Evolutionary conservation across 805 yeast species (phyloP).

Genomic region (Hermanozyma aechmeae): DNA sequence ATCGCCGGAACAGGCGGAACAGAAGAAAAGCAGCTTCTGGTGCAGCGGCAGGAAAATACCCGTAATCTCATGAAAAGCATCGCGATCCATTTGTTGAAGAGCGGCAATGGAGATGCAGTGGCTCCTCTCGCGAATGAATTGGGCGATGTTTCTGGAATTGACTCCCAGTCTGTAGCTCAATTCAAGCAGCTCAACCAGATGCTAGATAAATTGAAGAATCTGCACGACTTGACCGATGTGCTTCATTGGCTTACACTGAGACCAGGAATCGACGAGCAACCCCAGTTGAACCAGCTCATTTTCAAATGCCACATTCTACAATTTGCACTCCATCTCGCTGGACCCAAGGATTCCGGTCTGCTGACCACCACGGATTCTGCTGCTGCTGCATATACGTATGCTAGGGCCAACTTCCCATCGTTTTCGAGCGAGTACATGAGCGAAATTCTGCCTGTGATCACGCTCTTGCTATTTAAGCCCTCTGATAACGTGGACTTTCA

Average conservation of each 20-base stretch:
- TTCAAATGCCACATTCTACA: conserved; percentile 34
- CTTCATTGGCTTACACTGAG: conserved; percentile 23
- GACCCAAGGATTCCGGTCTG: conserved; percentile 1
- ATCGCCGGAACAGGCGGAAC: too few relatives aligned
- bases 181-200: conserved; percentile 22
- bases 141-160: conserved; percentile 12
- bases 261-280: conserved; percentile 7
- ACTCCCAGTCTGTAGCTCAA: conserved; percentile 13
- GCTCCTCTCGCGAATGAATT: conserved; percentile 18
- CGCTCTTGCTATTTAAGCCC: conserved; percentile 16
- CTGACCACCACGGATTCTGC: conserved; percentile 11
- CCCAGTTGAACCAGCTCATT: conserved; percentile 14
- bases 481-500: conserved; percentile 2
- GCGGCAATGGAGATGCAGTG: conserved; percentile 29
- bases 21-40: too few relatives aligned
- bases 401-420: conserved; percentile 25
- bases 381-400: conserved; percentile 25
- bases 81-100: conserved; percentile 28
- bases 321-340: conserved; percentile 21
- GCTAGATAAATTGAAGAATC: conserved; percentile 21
- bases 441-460: conserved; percentile 28
- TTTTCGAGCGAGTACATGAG: conserved; percentile 21
- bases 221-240: conserved; percentile 23
- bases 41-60: conserved; percentile 17
- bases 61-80: conserved; percentile 26